Percentiles rank a stretch among this genome's conserved stretches.
Evolutionary conservation across 1,139 yeast genomes (phyloP).

Genomic region (Suhomyces anneliseae): DNA sequence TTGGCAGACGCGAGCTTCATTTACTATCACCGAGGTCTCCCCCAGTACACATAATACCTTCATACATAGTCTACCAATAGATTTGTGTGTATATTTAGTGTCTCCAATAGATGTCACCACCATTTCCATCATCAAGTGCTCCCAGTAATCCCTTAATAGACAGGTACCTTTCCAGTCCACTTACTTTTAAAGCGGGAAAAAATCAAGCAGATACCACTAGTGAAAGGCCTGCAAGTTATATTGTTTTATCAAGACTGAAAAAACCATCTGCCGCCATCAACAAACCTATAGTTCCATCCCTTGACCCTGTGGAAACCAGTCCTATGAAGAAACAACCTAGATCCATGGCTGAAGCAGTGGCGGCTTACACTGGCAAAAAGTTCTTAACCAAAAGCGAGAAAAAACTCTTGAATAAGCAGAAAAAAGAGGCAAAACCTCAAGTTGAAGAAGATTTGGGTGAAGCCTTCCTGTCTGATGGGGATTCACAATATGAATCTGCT

Average conservation of each 20-base stretch:
- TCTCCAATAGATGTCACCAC: conserved; percentile 6
- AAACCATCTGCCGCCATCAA: conserved; percentile 6
- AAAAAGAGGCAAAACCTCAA: conserved; percentile 13
- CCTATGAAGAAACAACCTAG: conserved; percentile 34
- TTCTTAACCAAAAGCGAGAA: conserved; percentile 43
- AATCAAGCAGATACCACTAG: conserved; percentile 32
- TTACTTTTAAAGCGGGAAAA: conserved; percentile 58
- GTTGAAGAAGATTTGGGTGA: conserved; percentile 29
- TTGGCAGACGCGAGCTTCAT: conserved; percentile 4
- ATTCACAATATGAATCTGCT: conserved; percentile 31
- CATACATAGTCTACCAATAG: background rate
- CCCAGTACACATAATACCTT: background rate
- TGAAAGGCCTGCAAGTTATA: conserved; percentile 39
- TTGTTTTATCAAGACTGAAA: conserved; percentile 34
- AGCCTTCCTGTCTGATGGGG: conserved; percentile 20
- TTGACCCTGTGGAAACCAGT: conserved; percentile 1
- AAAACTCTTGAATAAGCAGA: conserved; percentile 27
- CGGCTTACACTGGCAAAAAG: conserved; percentile 56
- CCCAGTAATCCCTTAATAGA: conserved; percentile 48
- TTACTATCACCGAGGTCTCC: background rate
- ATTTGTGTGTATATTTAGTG: background rate
- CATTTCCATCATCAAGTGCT: conserved; percentile 24
- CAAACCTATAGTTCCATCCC: too few relatives aligned
- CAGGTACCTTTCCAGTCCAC: conserved; percentile 57
- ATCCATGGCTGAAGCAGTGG: conserved; percentile 63